Base-by-base conservation (phyloP, 768 basidiomycete species). In the Phlebiopsis flavidoalba region DNA sequence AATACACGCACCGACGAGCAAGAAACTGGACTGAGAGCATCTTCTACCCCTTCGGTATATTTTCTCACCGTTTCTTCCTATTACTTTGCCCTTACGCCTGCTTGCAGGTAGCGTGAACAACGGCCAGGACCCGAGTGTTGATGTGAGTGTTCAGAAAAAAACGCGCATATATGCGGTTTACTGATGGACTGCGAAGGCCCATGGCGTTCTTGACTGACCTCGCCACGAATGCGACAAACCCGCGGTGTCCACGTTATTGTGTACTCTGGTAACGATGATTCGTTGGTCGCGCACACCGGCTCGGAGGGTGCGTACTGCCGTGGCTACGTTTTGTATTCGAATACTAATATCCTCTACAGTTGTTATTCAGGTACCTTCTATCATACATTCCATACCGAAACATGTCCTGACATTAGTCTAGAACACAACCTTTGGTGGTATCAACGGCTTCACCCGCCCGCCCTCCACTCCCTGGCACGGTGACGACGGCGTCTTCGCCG, bases 351-450 rank as follows among this genome's bases (percentile, higher is more conserved):
- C 52, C 17, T 11, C 37, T 50, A 21, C 24, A 55, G 57, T 61
- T 15, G 24, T 46, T 26, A 50, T 63, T 17, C 75, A 79, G 14
- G 65, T 66, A 33, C 8, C 17, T n/a, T 5, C 24, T 35, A 31
- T 6, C 26, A 31, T 31, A 2, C 6, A 31, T 31, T 31, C 6
- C 6, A 31, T 31, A 31, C 26, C 3, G 26, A 6, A 31, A 31
- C 26, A 31, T 31, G 26, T 31, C 3, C 33, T 50, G 43, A 55
- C 17, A 14, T 2, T 3, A n/a, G 4, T n/a, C 6, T 57, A 65
- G 86, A 91, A 91, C 65, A 89, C 88, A 24, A 89, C 89, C 0
- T 91, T 90, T 64, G 88, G 87, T 24, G 89, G 87, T 6, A 84
- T 85, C 47, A 86, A 83, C 71, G 89, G 89, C 3, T 91, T 91